Base-by-base conservation (phyloP, 331 rosid species). In the Rhamnella rubrinervis region DNA sequence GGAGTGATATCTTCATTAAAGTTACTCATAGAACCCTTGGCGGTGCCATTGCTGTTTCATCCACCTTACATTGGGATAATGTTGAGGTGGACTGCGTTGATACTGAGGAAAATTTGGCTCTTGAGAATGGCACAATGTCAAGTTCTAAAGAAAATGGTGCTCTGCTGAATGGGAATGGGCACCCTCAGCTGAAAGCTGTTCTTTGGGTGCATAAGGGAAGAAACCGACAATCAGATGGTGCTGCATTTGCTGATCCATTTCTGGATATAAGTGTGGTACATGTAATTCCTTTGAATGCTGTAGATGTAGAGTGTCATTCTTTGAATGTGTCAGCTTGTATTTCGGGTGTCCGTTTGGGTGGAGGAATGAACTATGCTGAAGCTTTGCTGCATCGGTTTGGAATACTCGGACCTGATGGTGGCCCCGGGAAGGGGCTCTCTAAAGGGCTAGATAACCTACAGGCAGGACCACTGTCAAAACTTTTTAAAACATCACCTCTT, bases 351-450 rank as follows among this genome's bases (percentile, higher is more conserved):
- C 92, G 97, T 64, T 85, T 90, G 67, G 87, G 96, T 70, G 97
- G 97, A 65, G 98, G 98, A 82, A 93, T 93, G 97, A 93, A 85
- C 80, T 90, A 88, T 76, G 73, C 98, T 81, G 98, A 93, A 85
- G 83, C 97, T 59, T 75, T 93, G 75, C 80, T 93, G 80, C 98
- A 81, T 83, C 82, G 89, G 23, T 90, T 93, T 84, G 98, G 98
- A 79, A 84, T 93, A 78, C 90, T 93, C 78, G 96, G 87, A 40
- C 92, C 92, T 68, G 97, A 90, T 82, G 98, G 98, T 75, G 89
- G 87, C 49, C 97, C 98, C 65, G 98, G 98, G 38, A 58, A 83
- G 68, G 89, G 83, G 66, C 88, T 93, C 47, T 65, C 87, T 61
- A 86, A 82, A 79, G 96, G 92, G 65, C 56, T 93, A 77, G 97